Percentiles rank a stretch among this genome's conserved stretches.
Evolutionary conservation across 78 protist genomes (phyloP).

Genomic region (Protostelium mycophagum): DNA sequence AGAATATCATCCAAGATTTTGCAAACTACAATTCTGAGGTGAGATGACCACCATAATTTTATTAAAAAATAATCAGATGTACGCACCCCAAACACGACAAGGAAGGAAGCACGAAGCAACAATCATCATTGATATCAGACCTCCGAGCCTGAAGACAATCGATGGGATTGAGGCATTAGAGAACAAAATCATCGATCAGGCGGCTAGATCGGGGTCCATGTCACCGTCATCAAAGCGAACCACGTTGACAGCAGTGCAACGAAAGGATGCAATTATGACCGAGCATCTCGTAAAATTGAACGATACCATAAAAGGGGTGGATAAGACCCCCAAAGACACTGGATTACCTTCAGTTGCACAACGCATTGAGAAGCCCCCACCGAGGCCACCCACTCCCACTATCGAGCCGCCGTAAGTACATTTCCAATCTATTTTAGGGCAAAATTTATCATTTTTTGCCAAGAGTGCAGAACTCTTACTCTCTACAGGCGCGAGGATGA

Average conservation of each 20-base stretch:
- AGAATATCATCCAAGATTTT: slow-evolving; percentile 50
- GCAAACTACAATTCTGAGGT: slow-evolving; percentile 31
- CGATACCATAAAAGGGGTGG: not conserved
- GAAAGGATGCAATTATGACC: not conserved
- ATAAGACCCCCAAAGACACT: not conserved
- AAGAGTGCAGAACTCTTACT: no score
- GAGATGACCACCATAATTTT: not conserved
- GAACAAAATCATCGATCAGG: not conserved
- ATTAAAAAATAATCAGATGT: not conserved
- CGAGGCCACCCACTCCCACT: slow-evolving; percentile 47
- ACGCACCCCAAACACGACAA: slow-evolving; percentile 28
- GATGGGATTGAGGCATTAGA: not conserved
- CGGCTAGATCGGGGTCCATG: not conserved
- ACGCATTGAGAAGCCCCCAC: slow-evolving; percentile 10
- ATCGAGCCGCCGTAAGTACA: not conserved
- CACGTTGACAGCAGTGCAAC: not conserved
- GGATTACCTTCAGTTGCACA: not conserved
- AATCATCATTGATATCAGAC: not conserved
- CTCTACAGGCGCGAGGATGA: slow-evolving; percentile 28
- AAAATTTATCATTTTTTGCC: not conserved
- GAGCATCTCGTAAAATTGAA: slow-evolving; percentile 9
- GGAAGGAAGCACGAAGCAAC: slow-evolving; percentile 7
- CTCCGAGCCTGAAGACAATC: not conserved
- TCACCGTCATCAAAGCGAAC: not conserved
- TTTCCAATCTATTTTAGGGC: not conserved